Evolutionary conservation across 768 basidiomycete species (phyloP).

Genomic region (Daedalea quercina): DNA sequence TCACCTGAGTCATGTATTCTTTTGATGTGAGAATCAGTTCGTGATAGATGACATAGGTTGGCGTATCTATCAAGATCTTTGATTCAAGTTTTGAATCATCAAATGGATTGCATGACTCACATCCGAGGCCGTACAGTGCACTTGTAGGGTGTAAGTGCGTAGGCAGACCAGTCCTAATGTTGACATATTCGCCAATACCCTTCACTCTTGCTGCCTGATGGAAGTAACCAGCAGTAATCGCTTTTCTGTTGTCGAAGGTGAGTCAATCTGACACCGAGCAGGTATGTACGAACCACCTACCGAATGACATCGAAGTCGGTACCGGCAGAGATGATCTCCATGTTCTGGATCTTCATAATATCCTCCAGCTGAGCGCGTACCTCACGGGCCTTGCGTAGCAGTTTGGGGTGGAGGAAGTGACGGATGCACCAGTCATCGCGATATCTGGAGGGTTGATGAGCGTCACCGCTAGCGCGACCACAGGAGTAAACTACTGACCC

Average conservation of each 20-base stretch:
- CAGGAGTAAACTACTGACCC: slow-evolving; percentile 45
- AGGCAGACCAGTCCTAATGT: slow-evolving; percentile 90
- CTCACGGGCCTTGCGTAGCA: slow-evolving; percentile 91
- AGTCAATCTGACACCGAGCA: neutral
- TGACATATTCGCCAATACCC: slow-evolving; percentile 98
- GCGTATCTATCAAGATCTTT: slow-evolving; percentile 58
- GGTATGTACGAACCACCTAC: slow-evolving; percentile 28
- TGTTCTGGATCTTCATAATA: slow-evolving; percentile 99
- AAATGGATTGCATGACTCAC: slow-evolving; percentile 37
- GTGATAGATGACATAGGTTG: slow-evolving; percentile 95
- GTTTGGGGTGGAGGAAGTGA: slow-evolving; percentile 95
- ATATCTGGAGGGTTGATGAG: slow-evolving; percentile 40
- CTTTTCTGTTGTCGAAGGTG: slow-evolving; percentile 54
- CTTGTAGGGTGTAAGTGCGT: slow-evolving; percentile 97
- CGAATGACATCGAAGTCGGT: slow-evolving; percentile 91
- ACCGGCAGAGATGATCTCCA: slow-evolving; percentile 85
- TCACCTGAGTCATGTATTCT: slow-evolving; percentile 99
- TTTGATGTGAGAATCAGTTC: slow-evolving; percentile 94
- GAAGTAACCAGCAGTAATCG: slow-evolving; percentile 96
- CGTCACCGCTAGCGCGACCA: neutral
- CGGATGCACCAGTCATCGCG: slow-evolving; percentile 93
- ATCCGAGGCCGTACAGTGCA: slow-evolving; percentile 93
- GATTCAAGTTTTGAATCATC: neutral
- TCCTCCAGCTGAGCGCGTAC: slow-evolving; percentile 95
- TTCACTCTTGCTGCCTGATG: slow-evolving; percentile 98